Evolutionary conservation across 495 filamentous ascomycete genomes (phyloP).

Genomic region (Amphirosellinia nigrospora): DNA sequence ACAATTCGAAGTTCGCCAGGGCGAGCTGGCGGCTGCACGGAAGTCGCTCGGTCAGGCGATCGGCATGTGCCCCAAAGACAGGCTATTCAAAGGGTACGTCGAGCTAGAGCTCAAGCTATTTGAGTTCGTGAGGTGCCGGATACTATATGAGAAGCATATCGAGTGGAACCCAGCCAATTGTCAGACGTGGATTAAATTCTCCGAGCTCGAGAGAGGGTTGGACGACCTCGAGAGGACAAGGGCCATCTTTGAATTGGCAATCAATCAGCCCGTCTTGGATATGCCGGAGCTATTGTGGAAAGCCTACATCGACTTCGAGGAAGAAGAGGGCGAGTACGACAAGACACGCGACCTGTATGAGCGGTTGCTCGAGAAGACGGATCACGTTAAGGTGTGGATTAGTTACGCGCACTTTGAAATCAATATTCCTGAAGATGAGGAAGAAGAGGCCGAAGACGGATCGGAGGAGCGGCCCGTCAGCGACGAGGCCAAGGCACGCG

Average conservation of each 20-base stretch:
- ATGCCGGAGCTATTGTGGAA: slow-evolving; percentile 99
- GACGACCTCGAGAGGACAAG: slow-evolving; percentile 86
- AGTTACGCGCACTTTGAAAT: slow-evolving; percentile 96
- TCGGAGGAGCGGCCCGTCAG: slow-evolving; percentile 72
- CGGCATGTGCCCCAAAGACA: slow-evolving; percentile 95
- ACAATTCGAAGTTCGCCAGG: slow-evolving; percentile 90
- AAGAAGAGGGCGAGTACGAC: slow-evolving; percentile 88
- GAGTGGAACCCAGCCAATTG: slow-evolving; percentile 88
- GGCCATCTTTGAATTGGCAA: slow-evolving; percentile 92
- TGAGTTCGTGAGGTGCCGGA: slow-evolving; percentile 89
- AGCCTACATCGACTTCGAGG: slow-evolving; percentile 97
- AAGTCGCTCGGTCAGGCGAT: slow-evolving; percentile 90
- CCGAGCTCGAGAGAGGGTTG: slow-evolving; percentile 86
- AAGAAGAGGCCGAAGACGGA: slow-evolving; percentile 52
- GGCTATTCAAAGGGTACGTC: slow-evolving; percentile 91
- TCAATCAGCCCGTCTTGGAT: slow-evolving; percentile 83
- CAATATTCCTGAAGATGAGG: slow-evolving; percentile 74
- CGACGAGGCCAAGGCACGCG: slow-evolving; percentile 81
- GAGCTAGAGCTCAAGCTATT: slow-evolving; percentile 89
- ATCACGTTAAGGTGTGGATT: slow-evolving; percentile 99
- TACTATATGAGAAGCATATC: slow-evolving; percentile 90
- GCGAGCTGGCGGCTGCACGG: slow-evolving; percentile 76
- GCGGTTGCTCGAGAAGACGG: slow-evolving; percentile 87
- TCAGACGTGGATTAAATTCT: slow-evolving; percentile 93
- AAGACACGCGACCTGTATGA: slow-evolving; percentile 85